Evolutionary conservation across 83 land plant genomes (phyloP).

Genomic region (Picea abies): DNA sequence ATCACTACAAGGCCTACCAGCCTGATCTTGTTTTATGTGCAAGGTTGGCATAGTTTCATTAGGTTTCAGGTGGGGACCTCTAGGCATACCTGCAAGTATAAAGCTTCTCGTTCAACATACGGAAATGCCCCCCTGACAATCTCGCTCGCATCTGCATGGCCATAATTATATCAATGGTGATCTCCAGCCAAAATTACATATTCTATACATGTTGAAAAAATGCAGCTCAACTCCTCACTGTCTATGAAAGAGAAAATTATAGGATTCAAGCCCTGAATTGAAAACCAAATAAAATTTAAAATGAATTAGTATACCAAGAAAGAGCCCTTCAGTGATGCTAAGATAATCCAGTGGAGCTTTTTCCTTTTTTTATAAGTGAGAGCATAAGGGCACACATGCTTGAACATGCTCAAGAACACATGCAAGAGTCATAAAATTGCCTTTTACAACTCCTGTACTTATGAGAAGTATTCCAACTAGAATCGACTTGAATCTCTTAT

Average conservation of each 20-base stretch:
- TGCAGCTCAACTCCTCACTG: not conserved
- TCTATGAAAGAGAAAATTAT: too few relatives aligned
- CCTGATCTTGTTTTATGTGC: not conserved
- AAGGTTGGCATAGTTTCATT: not conserved
- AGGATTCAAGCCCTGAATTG: not conserved
- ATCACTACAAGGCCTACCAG: not conserved
- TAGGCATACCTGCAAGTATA: constrained; percentile 84
- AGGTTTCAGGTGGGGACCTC: not conserved
- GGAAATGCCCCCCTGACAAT: constrained; percentile 85
- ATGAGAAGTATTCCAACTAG: not conserved
- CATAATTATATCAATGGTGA: not conserved
- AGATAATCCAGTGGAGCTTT: not conserved
- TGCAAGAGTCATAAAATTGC: not conserved
- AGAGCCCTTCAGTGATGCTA: not conserved
- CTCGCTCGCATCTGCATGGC: constrained; percentile 74
- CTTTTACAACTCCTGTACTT: not conserved
- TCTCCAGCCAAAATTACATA: not conserved
- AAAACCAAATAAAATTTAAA: too few relatives aligned
- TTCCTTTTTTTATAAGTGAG: not conserved
- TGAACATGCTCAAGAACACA: not conserved
- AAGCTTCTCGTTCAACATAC: constrained; percentile 91
- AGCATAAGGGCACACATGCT: not conserved
- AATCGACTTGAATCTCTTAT: not conserved
- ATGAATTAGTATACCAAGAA: too few relatives aligned
- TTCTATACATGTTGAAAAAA: not conserved